phyloP scores from a whole-genome alignment of 73 alveolate species.

The Uronychia setigera region DNA sequence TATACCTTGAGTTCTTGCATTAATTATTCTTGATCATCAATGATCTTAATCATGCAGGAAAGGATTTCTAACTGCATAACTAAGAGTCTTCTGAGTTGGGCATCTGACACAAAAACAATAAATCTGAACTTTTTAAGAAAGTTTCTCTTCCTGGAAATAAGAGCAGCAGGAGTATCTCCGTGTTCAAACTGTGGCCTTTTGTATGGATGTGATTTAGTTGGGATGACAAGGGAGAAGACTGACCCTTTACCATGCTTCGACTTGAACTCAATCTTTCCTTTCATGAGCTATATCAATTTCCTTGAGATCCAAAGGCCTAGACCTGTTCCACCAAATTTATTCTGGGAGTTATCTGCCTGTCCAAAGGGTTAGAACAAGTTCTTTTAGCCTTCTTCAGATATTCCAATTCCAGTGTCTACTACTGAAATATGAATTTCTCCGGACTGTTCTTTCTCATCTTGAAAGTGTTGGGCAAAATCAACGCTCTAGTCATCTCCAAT shows the following conservation, averaged over 20 bases:
- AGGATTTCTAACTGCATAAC: not conserved
- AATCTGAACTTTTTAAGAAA: not conserved
- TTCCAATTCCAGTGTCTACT: slow-evolving; percentile 47
- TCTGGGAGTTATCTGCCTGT: slow-evolving; percentile 29
- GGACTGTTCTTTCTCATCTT: slow-evolving; percentile 29
- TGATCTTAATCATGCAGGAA: not conserved
- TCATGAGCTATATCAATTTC: slow-evolving; percentile 24
- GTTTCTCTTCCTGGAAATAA: not conserved
- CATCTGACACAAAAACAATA: not conserved
- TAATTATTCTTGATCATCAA: not conserved
- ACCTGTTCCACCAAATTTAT: slow-evolving; percentile 56
- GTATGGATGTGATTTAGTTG: not conserved
- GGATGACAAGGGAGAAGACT: not conserved
- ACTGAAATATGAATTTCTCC: slow-evolving; percentile 36
- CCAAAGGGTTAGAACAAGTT: slow-evolving; percentile 41
- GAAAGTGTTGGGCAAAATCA: too few species aligned
- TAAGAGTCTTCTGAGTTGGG: not conserved
- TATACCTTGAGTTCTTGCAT: not conserved
- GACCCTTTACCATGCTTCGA: slow-evolving; percentile 48
- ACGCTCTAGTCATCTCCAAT: too few species aligned
- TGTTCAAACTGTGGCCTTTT: too few species aligned
- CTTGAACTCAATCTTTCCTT: slow-evolving; percentile 38
- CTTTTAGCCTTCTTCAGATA: slow-evolving; percentile 18
- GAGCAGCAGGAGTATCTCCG: not conserved
- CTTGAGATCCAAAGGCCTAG: slow-evolving; percentile 51